These are phyloP conservation scores for Pyrenula massariospora DNA, from an alignment of 495 filamentous ascomycete species.

Conservation along the genomic window DNA sequence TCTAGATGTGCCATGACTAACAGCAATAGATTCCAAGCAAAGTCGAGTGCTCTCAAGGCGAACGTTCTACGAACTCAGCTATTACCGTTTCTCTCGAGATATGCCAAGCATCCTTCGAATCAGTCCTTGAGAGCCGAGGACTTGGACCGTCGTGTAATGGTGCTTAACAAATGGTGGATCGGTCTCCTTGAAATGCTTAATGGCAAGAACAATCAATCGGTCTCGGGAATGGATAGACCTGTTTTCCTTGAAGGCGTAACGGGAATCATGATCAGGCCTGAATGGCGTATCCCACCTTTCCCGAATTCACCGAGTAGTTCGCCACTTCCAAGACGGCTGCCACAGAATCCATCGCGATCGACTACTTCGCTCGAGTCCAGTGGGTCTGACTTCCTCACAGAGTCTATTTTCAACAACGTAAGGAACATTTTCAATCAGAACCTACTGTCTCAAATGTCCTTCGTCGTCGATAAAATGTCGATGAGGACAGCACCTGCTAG, in stretches of 20 bases:
- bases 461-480: conserved; percentile 88
- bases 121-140: conserved; percentile 64
- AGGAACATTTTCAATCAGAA: conserved; percentile 82
- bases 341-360: conserved; percentile 26
- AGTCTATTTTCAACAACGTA: conserved; percentile 92
- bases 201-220: conserved; percentile 55
- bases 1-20: neutral
- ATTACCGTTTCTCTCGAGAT: conserved; percentile 70
- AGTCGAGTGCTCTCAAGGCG: conserved; percentile 65
- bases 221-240: conserved; percentile 70
- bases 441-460: conserved; percentile 72
- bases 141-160: conserved; percentile 68
- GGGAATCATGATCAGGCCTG: conserved; percentile 81
- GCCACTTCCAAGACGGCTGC: conserved; percentile 26
- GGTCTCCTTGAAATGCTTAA: conserved; percentile 80
- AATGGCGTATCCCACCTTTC: conserved; percentile 72
- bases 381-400: conserved; percentile 67
- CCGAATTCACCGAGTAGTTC: conserved; percentile 42
- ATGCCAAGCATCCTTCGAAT: conserved; percentile 60
- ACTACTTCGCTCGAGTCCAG: conserved; percentile 45
- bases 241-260: conserved; percentile 70
- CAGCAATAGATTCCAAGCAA: conserved; percentile 52
- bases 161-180: conserved; percentile 94
- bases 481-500: conserved; percentile 81
- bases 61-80: conserved; percentile 68